Evolutionary conservation across 768 basidiomycete genomes (phyloP).

Genomic region (Phaeolepiota aurea): DNA sequence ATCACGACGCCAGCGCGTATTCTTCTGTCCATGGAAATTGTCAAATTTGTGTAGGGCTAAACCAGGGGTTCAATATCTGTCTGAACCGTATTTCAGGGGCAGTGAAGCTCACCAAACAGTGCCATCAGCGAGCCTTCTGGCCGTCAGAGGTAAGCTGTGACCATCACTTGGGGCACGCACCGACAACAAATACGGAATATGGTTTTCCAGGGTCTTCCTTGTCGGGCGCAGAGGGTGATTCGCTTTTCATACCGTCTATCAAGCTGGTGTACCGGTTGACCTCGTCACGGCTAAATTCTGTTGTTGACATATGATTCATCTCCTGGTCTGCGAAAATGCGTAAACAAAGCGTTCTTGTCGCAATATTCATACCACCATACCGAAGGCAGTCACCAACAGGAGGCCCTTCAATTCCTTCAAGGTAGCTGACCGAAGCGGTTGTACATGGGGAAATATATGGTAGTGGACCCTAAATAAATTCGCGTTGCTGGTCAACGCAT

Average conservation of each 20-base stretch:
- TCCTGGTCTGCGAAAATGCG: conserved; percentile 3
- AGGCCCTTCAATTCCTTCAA: conserved; percentile 7
- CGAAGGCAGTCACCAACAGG: conserved; percentile 4
- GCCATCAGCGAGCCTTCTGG: conserved; percentile 4
- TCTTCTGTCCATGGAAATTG: conserved; percentile 5
- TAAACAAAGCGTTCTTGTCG: neutral
- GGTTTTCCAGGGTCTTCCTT: neutral
- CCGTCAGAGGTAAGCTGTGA: neutral
- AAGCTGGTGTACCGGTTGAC: conserved; percentile 3
- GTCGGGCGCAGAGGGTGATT: too few relatives aligned
- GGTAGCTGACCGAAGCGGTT: conserved; percentile 2
- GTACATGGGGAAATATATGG: conserved; percentile 8
- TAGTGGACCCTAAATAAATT: conserved; percentile 6
- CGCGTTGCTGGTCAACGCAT: neutral
- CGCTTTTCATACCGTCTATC: neutral
- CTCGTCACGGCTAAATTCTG: conserved; percentile 7
- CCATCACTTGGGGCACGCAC: neutral
- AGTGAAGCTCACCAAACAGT: conserved; percentile 1
- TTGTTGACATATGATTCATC: conserved; percentile 7
- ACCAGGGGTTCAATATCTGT: neutral
- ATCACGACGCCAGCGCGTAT: conserved; percentile 4
- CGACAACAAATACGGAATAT: neutral
- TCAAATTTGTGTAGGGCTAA: conserved; percentile 3
- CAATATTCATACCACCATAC: neutral
- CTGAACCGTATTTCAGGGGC: neutral